Evolutionary conservation across 139 green algal genomes (phyloP), one percentile per base, ranked within the genome.

Genomic region (Volvox reticuliferus): DNA sequence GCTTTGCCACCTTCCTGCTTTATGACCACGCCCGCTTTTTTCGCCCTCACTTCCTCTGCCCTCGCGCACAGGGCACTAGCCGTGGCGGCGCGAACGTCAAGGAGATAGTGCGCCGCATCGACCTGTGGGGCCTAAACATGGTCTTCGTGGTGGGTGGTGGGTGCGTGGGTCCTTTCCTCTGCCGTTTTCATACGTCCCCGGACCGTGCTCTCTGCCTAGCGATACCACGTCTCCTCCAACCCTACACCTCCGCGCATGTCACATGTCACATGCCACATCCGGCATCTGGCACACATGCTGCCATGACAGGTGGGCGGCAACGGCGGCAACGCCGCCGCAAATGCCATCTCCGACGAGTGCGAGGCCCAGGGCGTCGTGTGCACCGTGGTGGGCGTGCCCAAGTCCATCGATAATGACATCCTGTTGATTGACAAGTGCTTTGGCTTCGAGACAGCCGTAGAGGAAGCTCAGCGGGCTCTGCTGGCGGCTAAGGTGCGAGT

Each of bases 371-470:
- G 92, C 80, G 95, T 99, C 50, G 35, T 95, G 14, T 99, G 96
- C 94, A 93, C 92, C 20, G 96, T 99, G 28, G 94, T 98, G 68
- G 98, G 97, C 32, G 95, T 99, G 73, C 98, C 98, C 37, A 99
- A 99, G 95, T 99, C 97, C 36, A 99, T 99, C 35, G 98, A 99
- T 92, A 99, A 99, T 79, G 98, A 99, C 95, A 99, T 99, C 91
- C 94, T 99, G 78, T 83, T 96, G n/a, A 87, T 92, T 35, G 91
- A 93, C 63, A 93, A 93, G 89, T 96, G 94, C 91, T 98, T 98
- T 87, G 96, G 96, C 1, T 99, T 97, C 94, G 95, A 98, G 91
- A 98, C 97, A 0, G 97, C 97, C 16, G 96, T 98, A 79, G 96
- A 98, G 89, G 97, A 98, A 88, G 95, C 96, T 22, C 95, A 98